Evolutionary conservation across 2,329 filamentous ascomycete genomes (phyloP), one percentile per base, ranked within the genome.

Genomic region (Aspergillus glaucus): DNA sequence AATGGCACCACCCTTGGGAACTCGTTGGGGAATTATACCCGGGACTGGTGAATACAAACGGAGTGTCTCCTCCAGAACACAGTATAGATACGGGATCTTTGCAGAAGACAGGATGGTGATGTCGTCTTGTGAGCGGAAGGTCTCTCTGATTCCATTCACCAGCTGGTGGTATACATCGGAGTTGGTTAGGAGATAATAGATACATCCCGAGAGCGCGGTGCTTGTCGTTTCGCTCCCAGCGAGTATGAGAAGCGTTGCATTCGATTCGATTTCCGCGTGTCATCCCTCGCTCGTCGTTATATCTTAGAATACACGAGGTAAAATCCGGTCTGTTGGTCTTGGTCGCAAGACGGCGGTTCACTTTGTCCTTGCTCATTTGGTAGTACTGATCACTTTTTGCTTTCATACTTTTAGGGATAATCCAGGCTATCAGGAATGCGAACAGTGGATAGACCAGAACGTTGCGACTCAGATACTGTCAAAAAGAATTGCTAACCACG

Each of bases 141-240:
- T 9, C 6, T 8, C 32, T 14, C 60, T 49, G 22, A 62, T 49
- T 34, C 63, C 61, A 0, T 52, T 12, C 1, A 50, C 24, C 4
- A 61, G 32, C 28, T 45, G 57, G 8, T 43, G 30, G 26, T 53
- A 50, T 2, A 22, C 45, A 0, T 21, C 14, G 0, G 59, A 55
- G 22, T 69, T 62, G 22, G 51, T 59, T 6, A 71, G 51, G 0
- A 73, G 57, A 41, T 56, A 57, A 12, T 62, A 75, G 0, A 65
- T 69, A 7, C 67, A 44, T 4, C 70, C 73, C 6, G 62, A 64
- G 1, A 75, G 56, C 6, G 69, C 45, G 0, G 67, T 73, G 0
- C 73, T 73, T 0, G 71, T 71, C 0, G 74, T 75, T 47, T 77
- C 73, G 17, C 67, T 70, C 1, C 73, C 74, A 2, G 72, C 74